Evolutionary conservation across 805 yeast genomes (phyloP), one percentile per base, ranked within the genome.

Genomic region (Zygosaccharomyces rouxii): DNA sequence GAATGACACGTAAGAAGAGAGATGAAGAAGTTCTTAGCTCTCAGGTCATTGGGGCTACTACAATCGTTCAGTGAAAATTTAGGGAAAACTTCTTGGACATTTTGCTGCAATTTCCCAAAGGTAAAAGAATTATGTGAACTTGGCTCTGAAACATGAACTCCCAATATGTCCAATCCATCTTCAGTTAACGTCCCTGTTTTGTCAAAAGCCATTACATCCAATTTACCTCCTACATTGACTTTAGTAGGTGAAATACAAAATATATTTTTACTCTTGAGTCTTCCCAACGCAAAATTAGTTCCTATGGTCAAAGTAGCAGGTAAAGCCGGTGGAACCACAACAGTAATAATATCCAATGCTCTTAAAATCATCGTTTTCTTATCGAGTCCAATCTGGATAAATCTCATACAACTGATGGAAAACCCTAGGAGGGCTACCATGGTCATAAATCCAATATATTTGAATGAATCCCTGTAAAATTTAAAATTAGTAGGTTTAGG

Each of bases 241-340:
- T 96, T 77, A 1, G 94, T 87, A 2, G 99, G 99, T 1, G 97
- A 81, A 48, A 92, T 92, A 66, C 99, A 94, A 58, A 83, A 94
- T 1, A 95, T 83, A 35, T 78, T 72, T 51, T 78, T 77, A 51
- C 75, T 69, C 53, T 88, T 81, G 53, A 94, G 72, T 52, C 98
- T 75, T 26, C 81, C 74, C 22, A 94, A 69, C 0, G 99, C 96
- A 71, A 94, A 90, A 55, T 92, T 88, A 0, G 97, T 90, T 16
- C 99, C 99, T 51, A 94, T 92, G 0, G 99, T 89, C 52, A 94
- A 71, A 0, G 99, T 94, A 0, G 99, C 99, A 0, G 99, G 99
- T 39, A 94, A 74, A 0, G 99, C 99, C 1, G 99, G 99, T 1
- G 99, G 99, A 1, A 94, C 97, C 5, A 94, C 99, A 64, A 94